phyloP scores from a whole-genome alignment of 768 basidiomycete species.

The Amanita phalloides region DNA sequence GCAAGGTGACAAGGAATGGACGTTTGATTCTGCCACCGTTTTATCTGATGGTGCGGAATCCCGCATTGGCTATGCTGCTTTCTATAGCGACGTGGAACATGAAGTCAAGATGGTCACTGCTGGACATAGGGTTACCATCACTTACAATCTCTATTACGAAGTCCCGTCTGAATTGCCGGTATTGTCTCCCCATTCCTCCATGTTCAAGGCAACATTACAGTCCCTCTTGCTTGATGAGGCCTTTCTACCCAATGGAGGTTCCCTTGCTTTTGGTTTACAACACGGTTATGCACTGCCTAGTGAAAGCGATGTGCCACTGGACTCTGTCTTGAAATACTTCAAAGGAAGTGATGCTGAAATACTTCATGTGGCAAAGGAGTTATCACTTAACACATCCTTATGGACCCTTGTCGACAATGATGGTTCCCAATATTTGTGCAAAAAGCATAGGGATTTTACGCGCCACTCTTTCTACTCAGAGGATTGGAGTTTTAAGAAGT shows the following conservation, averaged over 20 bases:
- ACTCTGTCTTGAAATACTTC: constrained; percentile 10
- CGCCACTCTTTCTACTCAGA: background rate
- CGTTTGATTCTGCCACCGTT: constrained; percentile 22
- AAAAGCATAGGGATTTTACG: no score
- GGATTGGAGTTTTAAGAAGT: background rate
- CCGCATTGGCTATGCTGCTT: constrained; percentile 22
- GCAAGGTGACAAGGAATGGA: constrained; percentile 22
- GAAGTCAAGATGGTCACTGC: constrained; percentile 23
- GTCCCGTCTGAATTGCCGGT: background rate
- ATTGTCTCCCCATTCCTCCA: background rate
- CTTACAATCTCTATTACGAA: constrained; percentile 28
- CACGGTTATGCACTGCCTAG: constrained; percentile 21
- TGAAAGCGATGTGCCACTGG: background rate
- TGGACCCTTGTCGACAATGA: constrained; percentile 10
- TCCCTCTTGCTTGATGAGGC: constrained; percentile 15
- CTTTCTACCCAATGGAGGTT: constrained; percentile 21
- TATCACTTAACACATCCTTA: constrained; percentile 11
- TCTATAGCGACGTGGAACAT: constrained; percentile 29
- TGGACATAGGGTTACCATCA: constrained; percentile 29
- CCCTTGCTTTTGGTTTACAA: constrained; percentile 23
- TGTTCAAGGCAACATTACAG: constrained; percentile 12
- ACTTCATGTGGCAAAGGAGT: constrained; percentile 8
- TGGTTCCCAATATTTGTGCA: background rate
- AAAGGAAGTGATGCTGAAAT: constrained; percentile 21
- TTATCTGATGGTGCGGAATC: constrained; percentile 8